Evolutionary conservation across 305 asterid genomes (phyloP).

Genomic region (Fraxinus albicans): DNA sequence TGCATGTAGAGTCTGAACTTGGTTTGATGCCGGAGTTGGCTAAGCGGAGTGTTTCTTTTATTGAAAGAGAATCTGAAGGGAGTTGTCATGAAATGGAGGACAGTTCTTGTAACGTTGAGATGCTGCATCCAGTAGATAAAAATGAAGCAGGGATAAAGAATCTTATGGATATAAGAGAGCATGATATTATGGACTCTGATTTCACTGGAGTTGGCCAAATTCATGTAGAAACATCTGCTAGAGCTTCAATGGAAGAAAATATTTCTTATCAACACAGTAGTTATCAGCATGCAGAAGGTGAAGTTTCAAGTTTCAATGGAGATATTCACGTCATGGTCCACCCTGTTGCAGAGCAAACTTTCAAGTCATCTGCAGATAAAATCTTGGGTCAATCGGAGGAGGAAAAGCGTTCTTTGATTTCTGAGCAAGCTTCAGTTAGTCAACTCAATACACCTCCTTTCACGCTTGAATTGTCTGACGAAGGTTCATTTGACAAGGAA

Average conservation of each 20-base stretch:
- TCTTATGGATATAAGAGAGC: slow-evolving; percentile 28
- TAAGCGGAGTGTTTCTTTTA: slow-evolving; percentile 41
- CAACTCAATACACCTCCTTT: slow-evolving; percentile 28
- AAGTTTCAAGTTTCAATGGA: slow-evolving; percentile 15
- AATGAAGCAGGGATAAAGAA: slow-evolving; percentile 25
- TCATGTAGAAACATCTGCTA: slow-evolving; percentile 24
- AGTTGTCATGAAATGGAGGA: slow-evolving; percentile 28
- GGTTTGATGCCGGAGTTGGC: slow-evolving; percentile 37
- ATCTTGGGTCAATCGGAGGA: slow-evolving; percentile 13
- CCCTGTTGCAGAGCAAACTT: slow-evolving; percentile 20
- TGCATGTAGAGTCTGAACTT: slow-evolving; percentile 45
- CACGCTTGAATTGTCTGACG: slow-evolving; percentile 30
- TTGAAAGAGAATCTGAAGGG: slow-evolving; percentile 41
- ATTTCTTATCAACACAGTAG: slow-evolving; percentile 22
- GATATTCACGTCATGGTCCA: slow-evolving; percentile 17
- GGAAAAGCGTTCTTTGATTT: slow-evolving; percentile 20
- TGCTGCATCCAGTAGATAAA: slow-evolving; percentile 32
- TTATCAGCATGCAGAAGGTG: slow-evolving; percentile 22
- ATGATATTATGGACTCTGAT: slow-evolving; percentile 18
- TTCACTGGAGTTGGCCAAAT: slow-evolving; percentile 26
- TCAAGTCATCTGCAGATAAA: slow-evolving; percentile 15
- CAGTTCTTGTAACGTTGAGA: slow-evolving; percentile 25
- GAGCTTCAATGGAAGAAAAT: slow-evolving; percentile 30
- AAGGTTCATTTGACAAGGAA: slow-evolving; percentile 35
- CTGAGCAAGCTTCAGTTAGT: slow-evolving; percentile 19